Evolutionary conservation across 345 rosid species (phyloP).

Genomic region (Cardamine chenopodiifolia): DNA sequence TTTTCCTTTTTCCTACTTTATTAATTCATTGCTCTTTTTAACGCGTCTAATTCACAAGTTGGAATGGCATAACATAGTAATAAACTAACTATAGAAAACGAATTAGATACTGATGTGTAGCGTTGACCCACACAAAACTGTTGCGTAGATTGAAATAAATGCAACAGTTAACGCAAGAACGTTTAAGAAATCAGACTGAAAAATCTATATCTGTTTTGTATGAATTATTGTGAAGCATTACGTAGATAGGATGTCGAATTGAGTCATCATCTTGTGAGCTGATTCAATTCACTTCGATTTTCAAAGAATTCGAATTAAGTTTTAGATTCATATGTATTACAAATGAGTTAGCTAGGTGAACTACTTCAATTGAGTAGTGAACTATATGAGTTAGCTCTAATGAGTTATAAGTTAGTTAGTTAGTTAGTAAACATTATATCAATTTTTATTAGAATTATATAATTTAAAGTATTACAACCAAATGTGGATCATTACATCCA

Average conservation of each 20-base stretch:
- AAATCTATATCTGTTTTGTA: neutral
- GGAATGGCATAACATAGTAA: no score
- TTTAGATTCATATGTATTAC: neutral
- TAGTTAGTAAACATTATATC: neutral
- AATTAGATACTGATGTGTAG: neutral
- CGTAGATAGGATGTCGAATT: neutral
- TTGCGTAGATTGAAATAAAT: neutral
- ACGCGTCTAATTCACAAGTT: constrained; percentile 5
- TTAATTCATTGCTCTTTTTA: neutral
- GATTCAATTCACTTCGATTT: neutral
- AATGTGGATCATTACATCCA: neutral
- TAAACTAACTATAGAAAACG: neutral
- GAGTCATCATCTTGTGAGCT: neutral
- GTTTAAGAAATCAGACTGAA: neutral
- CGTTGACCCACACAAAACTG: constrained; percentile 3
- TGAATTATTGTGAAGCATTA: neutral
- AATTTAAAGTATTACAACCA: neutral
- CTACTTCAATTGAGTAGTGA: neutral
- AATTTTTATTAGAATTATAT: no score
- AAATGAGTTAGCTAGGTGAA: neutral
- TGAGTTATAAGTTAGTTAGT: neutral
- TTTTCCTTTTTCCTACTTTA: constrained; percentile 19
- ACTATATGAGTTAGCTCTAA: neutral
- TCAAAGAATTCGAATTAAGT: neutral
- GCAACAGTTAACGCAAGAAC: neutral